Evolutionary conservation across 495 filamentous ascomycete species (phyloP).

Genomic region (Hyaloscypha hepaticicola): DNA sequence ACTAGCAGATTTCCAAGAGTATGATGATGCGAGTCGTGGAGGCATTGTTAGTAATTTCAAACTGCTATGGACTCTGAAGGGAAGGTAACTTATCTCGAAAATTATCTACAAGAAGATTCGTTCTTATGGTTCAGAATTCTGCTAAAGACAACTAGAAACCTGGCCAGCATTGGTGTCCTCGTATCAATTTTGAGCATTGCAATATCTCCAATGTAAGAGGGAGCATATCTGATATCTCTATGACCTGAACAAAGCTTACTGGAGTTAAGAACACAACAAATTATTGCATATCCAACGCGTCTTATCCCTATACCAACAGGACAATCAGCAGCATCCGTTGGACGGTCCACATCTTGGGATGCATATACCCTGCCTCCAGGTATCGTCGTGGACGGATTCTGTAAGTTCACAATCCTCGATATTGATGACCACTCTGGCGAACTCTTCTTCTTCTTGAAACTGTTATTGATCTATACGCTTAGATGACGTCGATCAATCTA

Average conservation of each 20-base stretch:
- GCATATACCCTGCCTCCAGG: slow-evolving; percentile 10
- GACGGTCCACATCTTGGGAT: slow-evolving; percentile 34
- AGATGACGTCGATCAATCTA: slow-evolving; percentile 29
- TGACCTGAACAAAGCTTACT: too few species aligned
- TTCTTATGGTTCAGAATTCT: slow-evolving; percentile 7
- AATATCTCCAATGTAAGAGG: slow-evolving; percentile 38
- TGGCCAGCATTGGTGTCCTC: slow-evolving; percentile 43
- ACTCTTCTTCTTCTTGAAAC: too few species aligned
- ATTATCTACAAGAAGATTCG: background rate
- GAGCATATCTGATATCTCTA: too few species aligned
- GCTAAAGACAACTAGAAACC: slow-evolving; percentile 28
- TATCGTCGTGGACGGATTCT: too few species aligned
- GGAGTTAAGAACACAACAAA: slow-evolving; percentile 37
- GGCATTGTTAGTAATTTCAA: slow-evolving; percentile 35
- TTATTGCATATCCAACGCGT: slow-evolving; percentile 37
- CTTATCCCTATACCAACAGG: slow-evolving; percentile 6
- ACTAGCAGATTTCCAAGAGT: slow-evolving; percentile 41
- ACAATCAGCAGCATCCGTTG: slow-evolving; percentile 23
- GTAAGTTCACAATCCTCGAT: too few species aligned
- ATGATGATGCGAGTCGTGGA: slow-evolving; percentile 45
- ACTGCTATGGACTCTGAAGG: slow-evolving; percentile 36
- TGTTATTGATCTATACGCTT: too few species aligned
- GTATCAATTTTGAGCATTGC: slow-evolving; percentile 41
- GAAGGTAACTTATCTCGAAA: slow-evolving; percentile 24
- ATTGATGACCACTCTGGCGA: too few species aligned